A percentile compares a stretch with the other conserved stretches of the same genome.
These are phyloP conservation scores for Candolleomyces efflorescens DNA, from an alignment of 768 basidiomycete species.

Conservation along the genomic window DNA sequence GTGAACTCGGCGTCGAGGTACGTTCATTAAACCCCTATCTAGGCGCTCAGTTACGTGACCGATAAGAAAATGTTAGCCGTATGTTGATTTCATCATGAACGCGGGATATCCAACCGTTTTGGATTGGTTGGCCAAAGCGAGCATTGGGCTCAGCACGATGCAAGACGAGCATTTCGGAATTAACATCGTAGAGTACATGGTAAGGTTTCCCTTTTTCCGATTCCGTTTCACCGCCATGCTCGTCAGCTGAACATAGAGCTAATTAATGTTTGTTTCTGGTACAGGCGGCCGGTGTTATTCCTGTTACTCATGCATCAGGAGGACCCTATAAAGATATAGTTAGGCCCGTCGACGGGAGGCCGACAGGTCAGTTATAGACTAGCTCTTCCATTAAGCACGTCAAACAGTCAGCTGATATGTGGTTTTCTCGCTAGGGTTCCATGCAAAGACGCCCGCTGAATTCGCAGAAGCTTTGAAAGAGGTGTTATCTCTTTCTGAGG, in stretches of 20 bases:
- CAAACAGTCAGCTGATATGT: neutral
- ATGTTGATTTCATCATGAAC: constrained; percentile 79
- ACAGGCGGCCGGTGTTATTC: constrained; percentile 91
- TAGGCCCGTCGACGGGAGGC: constrained; percentile 66
- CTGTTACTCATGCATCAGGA: constrained; percentile 89
- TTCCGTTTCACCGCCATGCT: neutral
- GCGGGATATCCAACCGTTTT: constrained; percentile 73
- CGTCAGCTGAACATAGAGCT: neutral
- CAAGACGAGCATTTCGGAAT: constrained; percentile 98
- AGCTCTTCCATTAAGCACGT: neutral
- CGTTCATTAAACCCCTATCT: constrained; percentile 12
- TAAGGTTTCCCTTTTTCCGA: constrained; percentile 27
- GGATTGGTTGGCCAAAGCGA: constrained; percentile 65
- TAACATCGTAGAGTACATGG: constrained; percentile 98
- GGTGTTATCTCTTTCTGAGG: constrained; percentile 52
- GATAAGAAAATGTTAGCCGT: constrained; percentile 36
- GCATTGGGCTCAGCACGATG: constrained; percentile 93
- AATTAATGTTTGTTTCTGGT: neutral
- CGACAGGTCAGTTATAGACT: constrained; percentile 47
- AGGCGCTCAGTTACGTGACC: neutral
- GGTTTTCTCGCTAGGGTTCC: constrained; percentile 50
- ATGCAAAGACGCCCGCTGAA: constrained; percentile 59
- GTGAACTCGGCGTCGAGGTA: constrained; percentile 63
- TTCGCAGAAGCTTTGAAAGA: constrained; percentile 68
- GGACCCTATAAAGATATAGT: constrained; percentile 92